Evolutionary conservation across 805 yeast genomes (phyloP), one percentile per base, ranked within the genome.

Genomic region (Yarrowia sp.): DNA sequence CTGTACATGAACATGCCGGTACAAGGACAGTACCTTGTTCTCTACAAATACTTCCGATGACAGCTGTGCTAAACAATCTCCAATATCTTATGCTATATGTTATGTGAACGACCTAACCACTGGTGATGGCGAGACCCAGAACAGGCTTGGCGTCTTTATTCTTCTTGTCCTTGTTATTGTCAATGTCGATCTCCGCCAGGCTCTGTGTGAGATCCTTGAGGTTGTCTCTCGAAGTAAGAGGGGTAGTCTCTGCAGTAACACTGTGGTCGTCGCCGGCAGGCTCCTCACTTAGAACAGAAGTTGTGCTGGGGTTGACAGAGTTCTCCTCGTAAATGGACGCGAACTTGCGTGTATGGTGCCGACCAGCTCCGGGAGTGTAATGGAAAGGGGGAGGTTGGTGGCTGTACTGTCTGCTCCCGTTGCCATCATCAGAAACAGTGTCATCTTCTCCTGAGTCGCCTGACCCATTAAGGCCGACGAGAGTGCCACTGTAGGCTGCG

Each of bases 331-430:
- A 59, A 45, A 59, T 59, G 16, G 65, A 59, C 16, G 65, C 65
- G 35, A 59, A 59, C 52, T 59, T 59, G 38, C 52, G 65, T 38
- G 65, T 59, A 7, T 59, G 65, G 15, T 59, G 65, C 45, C 65
- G 65, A 32, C 65, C 65, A 43, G 65, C 65, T 45, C 65, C 65
- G 8, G 65, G 65, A 4, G 65, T 59, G 42, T 59, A 59, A 16
- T 59, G 65, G 52, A 59, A 59, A 35, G 65, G 65, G 36, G 65
- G 65, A 14, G 65, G 65, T 42, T 59, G 65, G 19, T 59, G 65
- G 50, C 36, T 59, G 38, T 59, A 59, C n/a, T 59, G 65, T 5
- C 52, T 41, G 42, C 50, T 26, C 2, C 63, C 63, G 40, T 56
- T 56, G 15, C 63, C 63, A 42, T 56, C 63, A 26, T 56, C 63